A percentile compares a stretch with the other conserved stretches of the same genome.
phyloP scores from a whole-genome alignment of 129 eudicot genomes.

The Dittrichia graveolens region DNA sequence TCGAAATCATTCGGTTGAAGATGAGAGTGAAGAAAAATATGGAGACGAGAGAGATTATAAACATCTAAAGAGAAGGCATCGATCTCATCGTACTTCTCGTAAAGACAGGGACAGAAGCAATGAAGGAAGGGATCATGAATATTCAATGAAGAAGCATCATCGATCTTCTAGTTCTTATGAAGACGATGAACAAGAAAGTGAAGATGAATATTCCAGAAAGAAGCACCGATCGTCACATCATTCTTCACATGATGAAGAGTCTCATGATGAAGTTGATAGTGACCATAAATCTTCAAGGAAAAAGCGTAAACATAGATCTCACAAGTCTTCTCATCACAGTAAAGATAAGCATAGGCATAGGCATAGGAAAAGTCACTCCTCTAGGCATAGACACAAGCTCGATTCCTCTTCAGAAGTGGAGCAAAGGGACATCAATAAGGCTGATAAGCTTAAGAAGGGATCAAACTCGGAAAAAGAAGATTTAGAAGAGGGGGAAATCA shows the following conservation, averaged over 20 bases:
- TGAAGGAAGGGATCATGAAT: slow-evolving; percentile 34
- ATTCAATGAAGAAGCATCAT: slow-evolving; percentile 46
- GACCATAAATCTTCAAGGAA: slow-evolving; percentile 34
- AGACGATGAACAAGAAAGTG: slow-evolving; percentile 37
- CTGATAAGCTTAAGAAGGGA: slow-evolving; percentile 34
- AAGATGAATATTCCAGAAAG: slow-evolving; percentile 46
- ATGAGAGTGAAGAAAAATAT: slow-evolving; percentile 31
- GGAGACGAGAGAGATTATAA: slow-evolving; percentile 36
- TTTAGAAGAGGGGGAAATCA: slow-evolving; percentile 80
- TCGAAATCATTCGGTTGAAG: slow-evolving; percentile 37
- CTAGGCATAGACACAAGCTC: slow-evolving; percentile 37
- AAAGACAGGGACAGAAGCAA: slow-evolving; percentile 34
- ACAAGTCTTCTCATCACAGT: slow-evolving; percentile 40
- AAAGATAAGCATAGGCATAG: slow-evolving; percentile 42
- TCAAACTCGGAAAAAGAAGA: slow-evolving; percentile 48
- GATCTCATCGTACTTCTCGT: slow-evolving; percentile 47
- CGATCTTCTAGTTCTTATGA: slow-evolving; percentile 41
- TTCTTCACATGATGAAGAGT: slow-evolving; percentile 41
- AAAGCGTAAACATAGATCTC: slow-evolving; percentile 58
- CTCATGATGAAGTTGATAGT: slow-evolving; percentile 32
- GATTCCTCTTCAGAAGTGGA: slow-evolving; percentile 50
- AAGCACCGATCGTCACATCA: slow-evolving; percentile 47
- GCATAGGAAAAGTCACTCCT: slow-evolving; percentile 54
- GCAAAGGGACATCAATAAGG: slow-evolving; percentile 18
- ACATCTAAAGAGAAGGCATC: slow-evolving; percentile 53